Evolutionary conservation across 148 eudicot genomes (phyloP), one percentile per base, ranked within the genome.

Genomic region (Fallopia convolvulus): DNA sequence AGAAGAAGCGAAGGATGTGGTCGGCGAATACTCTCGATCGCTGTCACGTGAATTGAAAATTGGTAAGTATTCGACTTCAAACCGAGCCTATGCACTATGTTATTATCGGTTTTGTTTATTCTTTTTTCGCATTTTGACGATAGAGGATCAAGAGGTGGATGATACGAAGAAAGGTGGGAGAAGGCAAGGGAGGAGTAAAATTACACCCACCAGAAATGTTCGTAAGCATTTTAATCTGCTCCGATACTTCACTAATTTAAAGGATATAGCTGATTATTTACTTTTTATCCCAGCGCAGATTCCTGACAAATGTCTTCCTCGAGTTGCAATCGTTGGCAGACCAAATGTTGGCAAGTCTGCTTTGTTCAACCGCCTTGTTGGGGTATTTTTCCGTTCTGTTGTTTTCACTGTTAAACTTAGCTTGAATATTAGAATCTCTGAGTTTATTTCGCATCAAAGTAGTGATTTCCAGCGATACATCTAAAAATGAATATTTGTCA

Each of bases 341-440:
- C 99, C 99, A 74, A 95, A 95, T 92, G 99, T 95, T 79, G 97
- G 99, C 75, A 95, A 95, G 87, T 95, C 99, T 74, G 99, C 99
- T 76, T 78, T 95, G 72, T 95, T 95, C 83, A 95, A 95, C 77
- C 97, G 97, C 55, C 94, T 95, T 58, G 97, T 95, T 80, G 99
- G 99, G 97, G 99, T 95, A 91, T 33, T 58, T 81, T 70, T 74
- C n/a, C 21, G 6, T 36, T 15, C 72, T 33, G 17, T 12, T 20
- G 32, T 18, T 58, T 30, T 65, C 70, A 66, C 42, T 68, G 20
- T 36, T 2, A 68, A 68, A 13, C 6, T 8, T 58, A 44, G 65
- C 65, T 58, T 58, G 30, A 20, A n/a, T 3, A n/a, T 55, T n/a
- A 55, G 60, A 20, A 55, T 55, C 18, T 55, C 20, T n/a, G 26